Evolutionary conservation across 2,329 filamentous ascomycete species (phyloP), one percentile per base, ranked within the genome.

Genomic region (Paracoccidioides brasiliensis): DNA sequence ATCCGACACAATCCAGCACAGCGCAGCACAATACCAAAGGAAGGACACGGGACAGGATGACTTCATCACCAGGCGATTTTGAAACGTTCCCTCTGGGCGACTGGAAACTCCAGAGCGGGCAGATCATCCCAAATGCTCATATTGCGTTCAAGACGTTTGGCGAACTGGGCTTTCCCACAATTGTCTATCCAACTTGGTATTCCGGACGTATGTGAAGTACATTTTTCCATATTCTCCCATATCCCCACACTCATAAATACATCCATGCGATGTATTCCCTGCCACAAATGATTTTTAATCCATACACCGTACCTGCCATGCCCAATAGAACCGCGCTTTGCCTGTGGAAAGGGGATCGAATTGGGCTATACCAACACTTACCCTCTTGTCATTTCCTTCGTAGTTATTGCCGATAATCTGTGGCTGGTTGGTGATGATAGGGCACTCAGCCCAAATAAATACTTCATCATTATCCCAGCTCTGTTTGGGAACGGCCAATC

Each of bases 121-220:
- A 74, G n/a, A 75, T 71, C 5, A 76, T 90, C 15, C 75, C 78
- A 1, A 68, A 80, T 61, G 86, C 87, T 1, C 79, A 80, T 63
- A 81, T 91, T 54, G 85, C 86, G 14, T 91, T 88, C 75, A 89
- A 86, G 69, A 88, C 86, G 0, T 84, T 86, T 61, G 87, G 87
- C 22, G 74, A 83, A 55, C 66, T 79, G 0, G 76, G 72, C 0
- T 74, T 72, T 5, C 85, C 86, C 6, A 82, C 81, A 2, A 80
- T 90, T 56, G 78, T 90, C 58, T 90, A 90, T 64, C 87, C 86
- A 2, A 83, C 82, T 2, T 90, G 86, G 86, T 90, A 83, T 66
- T 83, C 81, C 15, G 83, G 83, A 57, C 61, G 77, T 80, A 66
- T 52, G 75, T 69, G 41, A 12, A 54, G 42, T 41, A n/a, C 28